Percentiles rank a stretch among this genome's conserved stretches.
These are phyloP conservation scores for Ceratocystis cubensis DNA, from an alignment of 2,329 filamentous ascomycete genomes.

Conservation along the genomic window DNA sequence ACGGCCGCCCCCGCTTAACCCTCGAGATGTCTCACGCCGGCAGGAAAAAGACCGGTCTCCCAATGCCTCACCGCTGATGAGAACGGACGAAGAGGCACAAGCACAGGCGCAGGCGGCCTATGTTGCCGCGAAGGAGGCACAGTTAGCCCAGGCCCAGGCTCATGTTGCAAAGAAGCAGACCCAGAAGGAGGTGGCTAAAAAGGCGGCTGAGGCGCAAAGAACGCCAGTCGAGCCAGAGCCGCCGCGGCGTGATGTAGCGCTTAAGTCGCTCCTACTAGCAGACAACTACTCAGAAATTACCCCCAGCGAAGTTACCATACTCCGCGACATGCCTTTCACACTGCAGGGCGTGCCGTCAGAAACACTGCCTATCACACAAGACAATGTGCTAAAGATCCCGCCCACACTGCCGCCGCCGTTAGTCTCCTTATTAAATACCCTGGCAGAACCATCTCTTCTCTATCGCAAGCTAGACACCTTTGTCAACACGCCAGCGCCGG, in stretches of 20 bases:
- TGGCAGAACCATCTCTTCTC: conserved; percentile 87
- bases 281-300: conserved; percentile 45
- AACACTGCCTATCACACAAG: conserved; percentile 61
- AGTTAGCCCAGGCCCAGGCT: conserved; percentile 25
- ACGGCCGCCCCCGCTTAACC: conserved; percentile 27
- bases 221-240: conserved; percentile 24
- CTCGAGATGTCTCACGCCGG: conserved; percentile 30
- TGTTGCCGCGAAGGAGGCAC: conserved; percentile 33
- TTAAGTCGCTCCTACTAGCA: conserved; percentile 46
- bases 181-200: conserved; percentile 28
- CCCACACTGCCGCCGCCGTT: conserved; percentile 69
- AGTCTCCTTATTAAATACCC: conserved; percentile 71
- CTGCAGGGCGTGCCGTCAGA: conserved; percentile 84
- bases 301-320: conserved; percentile 52
- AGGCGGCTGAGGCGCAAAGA: conserved; percentile 22
- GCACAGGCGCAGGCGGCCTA: conserved; percentile 25
- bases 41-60: conserved; percentile 30
- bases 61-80: conserved; percentile 29
- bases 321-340: conserved; percentile 80
- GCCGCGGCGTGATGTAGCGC: conserved; percentile 38
- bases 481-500: conserved; percentile 66
- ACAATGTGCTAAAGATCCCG: conserved; percentile 62
- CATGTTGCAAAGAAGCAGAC: conserved; percentile 17
- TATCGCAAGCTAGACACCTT: conserved; percentile 73
- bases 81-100: conserved; percentile 34